Base-by-base conservation (phyloP, 2,329 filamentous ascomycete genomes). In the Calonectria henricotiae region DNA sequence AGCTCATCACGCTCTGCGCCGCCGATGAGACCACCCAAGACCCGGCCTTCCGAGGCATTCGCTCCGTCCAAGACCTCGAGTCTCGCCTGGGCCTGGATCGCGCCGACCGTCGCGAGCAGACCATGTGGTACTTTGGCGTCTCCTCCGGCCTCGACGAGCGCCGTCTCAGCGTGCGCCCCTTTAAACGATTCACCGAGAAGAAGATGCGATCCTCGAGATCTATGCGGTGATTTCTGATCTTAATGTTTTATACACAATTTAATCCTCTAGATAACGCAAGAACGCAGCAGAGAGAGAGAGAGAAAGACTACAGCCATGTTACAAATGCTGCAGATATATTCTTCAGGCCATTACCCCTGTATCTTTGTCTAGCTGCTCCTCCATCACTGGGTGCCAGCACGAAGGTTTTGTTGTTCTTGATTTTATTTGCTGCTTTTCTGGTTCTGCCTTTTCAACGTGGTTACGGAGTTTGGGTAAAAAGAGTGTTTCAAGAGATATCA, bases 1-100 rank as follows among this genome's bases (percentile, higher is more conserved):
- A 95, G 79, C 86, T 95, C 25, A 88, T 97, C 75, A 92, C 90
- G 78, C 95, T 96, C 79, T 86, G 96, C 47, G 90, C 93, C 69
- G 91, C 92, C 74, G 91, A 91, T 49, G 91, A 92, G 27, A 85
- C 97, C 20, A 85, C 94, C 2, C 86, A 89, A 5, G 95, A 98
- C 77, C 87, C 90, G 11, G 89, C 92, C 0, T 96, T 98, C 79
- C 87, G 90, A 62, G 88, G 91, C 43, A 89, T 92, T 3, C 85
- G 87, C 32, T 91, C 87, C n/a, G 92, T 91, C 73, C 85, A 85
- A 0, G 92, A 95, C 73, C 87, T 98, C 23, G 87, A 92, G 25
- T 90, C 88, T 0, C 86, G 93, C 47, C 84, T 98, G 2, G 91
- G 94, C 62, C 85, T 89, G 49, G 83, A 85, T 37, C 80, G 82